A percentile compares a stretch with the other conserved stretches of the same genome.
Evolutionary conservation across 2,329 filamentous ascomycete species (phyloP).

Genomic region (Thelonectria discophora): DNA sequence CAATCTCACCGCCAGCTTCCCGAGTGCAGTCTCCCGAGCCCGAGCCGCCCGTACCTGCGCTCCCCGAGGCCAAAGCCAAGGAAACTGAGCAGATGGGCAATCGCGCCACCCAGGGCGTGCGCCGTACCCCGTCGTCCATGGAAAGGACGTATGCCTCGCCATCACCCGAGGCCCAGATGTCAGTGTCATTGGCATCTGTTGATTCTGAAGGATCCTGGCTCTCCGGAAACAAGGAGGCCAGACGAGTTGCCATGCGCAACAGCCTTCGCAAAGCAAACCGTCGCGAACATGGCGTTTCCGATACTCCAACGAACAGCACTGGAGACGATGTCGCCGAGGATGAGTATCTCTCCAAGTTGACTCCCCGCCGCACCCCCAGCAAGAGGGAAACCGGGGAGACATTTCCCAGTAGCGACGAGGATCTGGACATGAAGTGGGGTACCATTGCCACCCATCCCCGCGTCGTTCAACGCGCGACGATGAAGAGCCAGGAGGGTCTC

Average conservation of each 20-base stretch:
- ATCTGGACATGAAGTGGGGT: constrained; percentile 62
- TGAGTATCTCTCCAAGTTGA: constrained; percentile 72
- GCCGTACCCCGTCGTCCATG: constrained; percentile 33
- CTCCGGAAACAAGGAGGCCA: constrained; percentile 72
- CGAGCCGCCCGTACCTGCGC: constrained; percentile 52
- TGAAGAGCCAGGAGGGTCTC: constrained; percentile 63
- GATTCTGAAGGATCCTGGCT: constrained; percentile 98
- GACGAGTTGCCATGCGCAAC: constrained; percentile 57
- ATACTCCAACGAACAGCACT: constrained; percentile 52
- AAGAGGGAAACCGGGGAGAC: constrained; percentile 50
- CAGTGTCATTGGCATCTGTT: constrained; percentile 90
- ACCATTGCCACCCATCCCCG: constrained; percentile 57
- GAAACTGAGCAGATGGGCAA: constrained; percentile 53
- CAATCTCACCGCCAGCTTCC: constrained; percentile 85
- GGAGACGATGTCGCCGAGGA: constrained; percentile 75
- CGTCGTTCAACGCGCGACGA: constrained; percentile 67
- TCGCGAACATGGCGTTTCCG: constrained; percentile 48
- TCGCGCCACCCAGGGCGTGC: constrained; percentile 47
- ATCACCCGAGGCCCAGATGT: constrained; percentile 71
- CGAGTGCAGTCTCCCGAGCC: constrained; percentile 80
- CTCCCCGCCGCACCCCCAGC: constrained; percentile 41
- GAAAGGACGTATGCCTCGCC: constrained; percentile 40
- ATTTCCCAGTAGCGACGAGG: constrained; percentile 68
- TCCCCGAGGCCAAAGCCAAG: constrained; percentile 41
- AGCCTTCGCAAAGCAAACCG: constrained; percentile 48